Evolutionary conservation across 2,329 filamentous ascomycete species (phyloP).

Genomic region (Colletotrichum plurivorum): DNA sequence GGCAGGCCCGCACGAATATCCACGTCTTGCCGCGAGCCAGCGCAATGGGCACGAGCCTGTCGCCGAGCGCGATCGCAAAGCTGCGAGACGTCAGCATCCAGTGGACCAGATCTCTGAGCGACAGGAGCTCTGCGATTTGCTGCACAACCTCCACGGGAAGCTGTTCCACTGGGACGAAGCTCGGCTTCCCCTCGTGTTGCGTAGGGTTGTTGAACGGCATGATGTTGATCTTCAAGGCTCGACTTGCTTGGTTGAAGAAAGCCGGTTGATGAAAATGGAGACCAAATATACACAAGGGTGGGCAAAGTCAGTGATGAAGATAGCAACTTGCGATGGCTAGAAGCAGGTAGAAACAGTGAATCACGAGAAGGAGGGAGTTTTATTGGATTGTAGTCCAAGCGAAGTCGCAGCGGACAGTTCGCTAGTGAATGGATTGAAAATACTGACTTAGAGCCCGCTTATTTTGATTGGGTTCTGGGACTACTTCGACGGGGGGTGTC

Average conservation of each 20-base stretch:
- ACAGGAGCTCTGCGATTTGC: neutral
- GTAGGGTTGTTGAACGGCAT: neutral
- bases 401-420: too few relatives aligned
- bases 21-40: neutral
- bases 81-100: neutral
- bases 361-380: too few relatives aligned
- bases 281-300: too few relatives aligned
- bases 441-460: too few relatives aligned
- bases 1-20: neutral
- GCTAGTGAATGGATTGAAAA: too few relatives aligned
- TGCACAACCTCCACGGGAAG: neutral
- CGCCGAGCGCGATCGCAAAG: neutral
- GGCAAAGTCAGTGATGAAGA: too few relatives aligned
- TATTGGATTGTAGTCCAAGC: too few relatives aligned
- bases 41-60: neutral
- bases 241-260: too few relatives aligned
- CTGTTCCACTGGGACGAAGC: neutral
- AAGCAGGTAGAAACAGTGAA: neutral
- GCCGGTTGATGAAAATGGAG: too few relatives aligned
- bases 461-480: too few relatives aligned
- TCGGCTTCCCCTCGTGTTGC: neutral
- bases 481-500: too few relatives aligned
- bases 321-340: too few relatives aligned
- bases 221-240: neutral
- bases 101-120: neutral